Base-by-base conservation (phyloP, 1,139 yeast genomes). In the Geotrichum reessii region DNA sequence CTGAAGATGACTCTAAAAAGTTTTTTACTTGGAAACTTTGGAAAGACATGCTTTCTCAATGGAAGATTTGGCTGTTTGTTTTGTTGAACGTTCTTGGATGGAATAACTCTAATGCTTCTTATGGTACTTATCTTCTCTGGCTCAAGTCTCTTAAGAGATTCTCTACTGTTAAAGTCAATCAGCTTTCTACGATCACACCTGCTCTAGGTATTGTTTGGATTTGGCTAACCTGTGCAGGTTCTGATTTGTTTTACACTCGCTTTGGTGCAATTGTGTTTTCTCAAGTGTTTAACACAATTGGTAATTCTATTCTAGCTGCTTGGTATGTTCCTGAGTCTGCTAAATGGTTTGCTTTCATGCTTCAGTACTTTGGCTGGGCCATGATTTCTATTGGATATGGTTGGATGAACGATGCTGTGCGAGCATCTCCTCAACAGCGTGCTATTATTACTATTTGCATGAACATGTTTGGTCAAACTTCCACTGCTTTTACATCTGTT, bases 61-160 rank as follows among this genome's bases (percentile, higher is more conserved):
- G 85, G 85, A 81, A 80, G 64, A 70, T 81, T 53, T 81, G 79
- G 57, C 76, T 79, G 6, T 64, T 67, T 11, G 47, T 64, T 22
- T 28, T 69, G 47, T 67, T 84, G 83, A 78, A 81, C 64, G 73
- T 81, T 46, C 79, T 84, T 69, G 83, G 85, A 66, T 85, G 88
- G 88, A 82, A 82, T 68, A 81, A 81, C 69, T 75, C 73, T 60
- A 81, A 77, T 64, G 78, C 79, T 19, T 67, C 78, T 2, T 74
- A 80, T 6, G 85, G 89, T 51, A 73, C 77, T 22, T 84, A 82
- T 68, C 73, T 81, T 19, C 71, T 81, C 55, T 81, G 85, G 84
- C 71, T 81, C 57, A 76, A 79, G 64, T 78, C 82, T 17, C 70
- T 78, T 44, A 52, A 57, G 44, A 71, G 74, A 56, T 82, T 74